Percentiles rank a stretch among this genome's conserved stretches.
These are phyloP conservation scores for Gliomastix tumulicola DNA, from an alignment of 2,329 filamentous ascomycete genomes.

Conservation along the genomic window DNA sequence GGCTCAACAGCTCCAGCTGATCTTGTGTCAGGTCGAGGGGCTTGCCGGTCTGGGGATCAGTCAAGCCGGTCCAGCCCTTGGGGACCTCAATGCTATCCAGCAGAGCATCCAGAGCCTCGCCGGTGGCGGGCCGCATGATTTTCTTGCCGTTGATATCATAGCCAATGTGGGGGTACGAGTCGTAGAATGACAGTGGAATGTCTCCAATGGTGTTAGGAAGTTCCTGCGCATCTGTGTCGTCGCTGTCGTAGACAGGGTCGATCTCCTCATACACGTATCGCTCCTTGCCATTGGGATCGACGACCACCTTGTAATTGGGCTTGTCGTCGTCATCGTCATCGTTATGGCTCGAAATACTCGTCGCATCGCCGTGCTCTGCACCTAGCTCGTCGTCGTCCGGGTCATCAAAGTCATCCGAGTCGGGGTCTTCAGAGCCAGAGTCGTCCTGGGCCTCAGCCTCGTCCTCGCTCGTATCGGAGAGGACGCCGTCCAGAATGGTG, in stretches of 20 bases:
- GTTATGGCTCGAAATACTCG: slow-evolving; percentile 21
- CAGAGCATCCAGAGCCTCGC: slow-evolving; percentile 85
- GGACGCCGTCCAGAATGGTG: slow-evolving; percentile 40
- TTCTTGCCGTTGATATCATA: slow-evolving; percentile 99
- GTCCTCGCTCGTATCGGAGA: slow-evolving; percentile 49
- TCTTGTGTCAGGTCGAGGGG: slow-evolving; percentile 81
- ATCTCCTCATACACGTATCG: slow-evolving; percentile 93
- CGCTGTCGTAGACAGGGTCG: slow-evolving; percentile 90
- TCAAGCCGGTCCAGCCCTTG: slow-evolving; percentile 94
- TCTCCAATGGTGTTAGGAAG: slow-evolving; percentile 88
- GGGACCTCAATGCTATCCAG: slow-evolving; percentile 95
- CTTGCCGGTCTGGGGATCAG: slow-evolving; percentile 89
- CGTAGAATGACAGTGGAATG: slow-evolving; percentile 92
- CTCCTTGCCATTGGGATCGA: slow-evolving; percentile 83
- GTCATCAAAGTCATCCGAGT: slow-evolving; percentile 22
- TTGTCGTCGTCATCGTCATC: slow-evolving; percentile 32
- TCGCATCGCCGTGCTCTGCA: slow-evolving; percentile 6
- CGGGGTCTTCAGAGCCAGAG: slow-evolving; percentile 25
- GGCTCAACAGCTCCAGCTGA: slow-evolving; percentile 81
- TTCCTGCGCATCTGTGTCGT: slow-evolving; percentile 79
- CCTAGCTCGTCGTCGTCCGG: slow-evolving; percentile 20
- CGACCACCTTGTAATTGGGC: slow-evolving; percentile 49
- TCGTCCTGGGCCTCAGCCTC: too few relatives aligned
- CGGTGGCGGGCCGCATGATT: slow-evolving; percentile 91
- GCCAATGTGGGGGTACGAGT: slow-evolving; percentile 95